Evolutionary conservation across 1,284 basidiomycete species (phyloP), one percentile per base, ranked within the genome.

Genomic region (Malassezia equina): DNA sequence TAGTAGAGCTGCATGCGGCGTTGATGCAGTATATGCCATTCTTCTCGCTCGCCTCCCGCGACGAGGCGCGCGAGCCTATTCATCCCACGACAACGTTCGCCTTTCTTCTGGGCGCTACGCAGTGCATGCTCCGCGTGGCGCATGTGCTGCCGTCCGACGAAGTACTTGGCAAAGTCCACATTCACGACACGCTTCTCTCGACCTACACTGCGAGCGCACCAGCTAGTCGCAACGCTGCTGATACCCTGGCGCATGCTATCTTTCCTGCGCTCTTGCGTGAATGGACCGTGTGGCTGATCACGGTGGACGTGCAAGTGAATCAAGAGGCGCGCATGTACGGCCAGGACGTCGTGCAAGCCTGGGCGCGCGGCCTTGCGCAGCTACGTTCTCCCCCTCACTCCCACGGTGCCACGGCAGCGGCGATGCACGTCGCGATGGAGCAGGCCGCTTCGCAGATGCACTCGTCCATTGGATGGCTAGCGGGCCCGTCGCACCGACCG

Each of bases 251-350:
- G 53, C 60, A 52, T 3, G 61, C 61, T 27, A 52, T 72, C 13
- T 59, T 70, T 46, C 69, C 69, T 1, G 55, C 58, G 4, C 40
- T 72, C 7, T 48, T 70, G 13, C 60, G 63, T 32, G 65, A 70
- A 48, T 72, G 69, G 69, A 62, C 63, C 25, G 55, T 51, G 11
- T 55, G 68, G 46, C 47, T 69, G 19, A 54, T 61, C 15, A 28
- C 55, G 3, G 19, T 72, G 15, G 63, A 63, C 28, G 61, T 51
- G 21, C 63, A 61, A 4, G 68, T 72, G 27, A 72, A 72, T 40
- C 51, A 57, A 0, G 63, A 70, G 7, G 69, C 66, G 4, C 53
- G 66, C n/a, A 72, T 72, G 65, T 72, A 69, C 47, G 59, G 59
- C 19, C 63, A 66, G 39, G 69, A 72, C 21, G 51, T 65, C 3